Evolutionary conservation across 2,329 filamentous ascomycete species (phyloP).

Genomic region (Akanthomyces lecanii): DNA sequence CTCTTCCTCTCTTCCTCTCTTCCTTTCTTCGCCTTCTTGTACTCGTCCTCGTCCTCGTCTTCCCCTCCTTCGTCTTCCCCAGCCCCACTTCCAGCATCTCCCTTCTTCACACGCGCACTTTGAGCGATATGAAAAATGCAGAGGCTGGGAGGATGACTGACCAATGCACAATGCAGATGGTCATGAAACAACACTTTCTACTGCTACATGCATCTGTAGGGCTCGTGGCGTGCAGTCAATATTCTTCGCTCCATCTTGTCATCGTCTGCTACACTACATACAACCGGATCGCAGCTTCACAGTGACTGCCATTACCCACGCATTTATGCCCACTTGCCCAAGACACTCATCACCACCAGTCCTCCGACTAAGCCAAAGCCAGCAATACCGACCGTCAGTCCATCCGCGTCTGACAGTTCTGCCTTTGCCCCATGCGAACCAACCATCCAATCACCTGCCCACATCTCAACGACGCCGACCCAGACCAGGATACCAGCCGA

Average conservation of each 20-base stretch:
- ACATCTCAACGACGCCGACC: conserved; percentile 78
- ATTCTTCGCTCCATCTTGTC: neutral
- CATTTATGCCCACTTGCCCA: conserved; percentile 68
- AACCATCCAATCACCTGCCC: conserved; percentile 67
- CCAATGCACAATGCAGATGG: too few species aligned
- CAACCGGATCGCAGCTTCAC: conserved; percentile 3
- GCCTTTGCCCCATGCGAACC: conserved; percentile 36
- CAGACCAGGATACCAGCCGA: conserved; percentile 74
- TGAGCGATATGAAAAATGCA: too few species aligned
- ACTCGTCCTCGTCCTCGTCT: too few species aligned
- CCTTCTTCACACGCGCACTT: too few species aligned
- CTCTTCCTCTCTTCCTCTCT: too few species aligned
- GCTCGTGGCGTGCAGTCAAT: neutral
- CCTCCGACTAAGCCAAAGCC: conserved; percentile 55
- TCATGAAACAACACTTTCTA: too few species aligned
- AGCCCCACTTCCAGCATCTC: too few species aligned
- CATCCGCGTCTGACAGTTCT: conserved; percentile 50
- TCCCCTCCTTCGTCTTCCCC: too few species aligned
- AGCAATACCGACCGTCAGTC: conserved; percentile 46
- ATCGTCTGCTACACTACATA: conserved; percentile 1
- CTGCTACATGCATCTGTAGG: too few species aligned
- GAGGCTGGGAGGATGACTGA: too few species aligned
- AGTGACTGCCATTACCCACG: neutral
- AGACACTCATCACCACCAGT: conserved; percentile 64
- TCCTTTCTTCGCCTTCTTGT: too few species aligned